Evolutionary conservation across 2,329 filamentous ascomycete genomes (phyloP).

Genomic region (Orbilia blumenaviensis): DNA sequence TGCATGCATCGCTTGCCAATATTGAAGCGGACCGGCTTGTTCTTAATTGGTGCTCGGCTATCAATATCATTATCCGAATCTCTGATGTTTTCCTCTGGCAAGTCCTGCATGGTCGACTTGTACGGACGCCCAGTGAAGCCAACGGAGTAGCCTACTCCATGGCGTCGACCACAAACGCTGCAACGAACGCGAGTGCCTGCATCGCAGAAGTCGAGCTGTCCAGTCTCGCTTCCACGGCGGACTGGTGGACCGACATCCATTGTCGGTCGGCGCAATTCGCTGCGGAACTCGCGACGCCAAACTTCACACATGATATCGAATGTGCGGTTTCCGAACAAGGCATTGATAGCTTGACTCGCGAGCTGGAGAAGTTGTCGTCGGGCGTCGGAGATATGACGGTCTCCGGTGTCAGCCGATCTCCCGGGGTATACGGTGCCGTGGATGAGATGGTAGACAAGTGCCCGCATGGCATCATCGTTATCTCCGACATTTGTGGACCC

Average conservation of each 20-base stretch:
- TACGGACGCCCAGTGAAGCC: conserved; percentile 29
- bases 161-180: conserved; percentile 40
- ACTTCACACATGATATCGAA: conserved; percentile 12
- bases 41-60: neutral
- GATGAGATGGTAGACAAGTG: conserved; percentile 14
- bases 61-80: conserved; percentile 14
- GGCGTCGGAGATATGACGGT: neutral
- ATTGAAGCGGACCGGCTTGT: conserved; percentile 5
- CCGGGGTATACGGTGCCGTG: conserved; percentile 9
- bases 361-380: neutral
- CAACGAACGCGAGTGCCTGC: conserved; percentile 8
- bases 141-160: neutral
- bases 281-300: conserved; percentile 41
- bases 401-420: neutral
- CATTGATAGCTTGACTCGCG: conserved; percentile 3
- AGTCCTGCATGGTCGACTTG: conserved; percentile 6
- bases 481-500: neutral
- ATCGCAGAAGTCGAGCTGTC: neutral
- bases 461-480: neutral
- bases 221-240: neutral
- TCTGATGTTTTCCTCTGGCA: neutral
- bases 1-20: conserved; percentile 28
- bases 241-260: neutral
- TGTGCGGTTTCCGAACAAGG: neutral
- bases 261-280: conserved; percentile 11